Evolutionary conservation across 371 early-diverging fungal genomes (phyloP).

Genomic region (Apophysomyces trapeziformis): DNA sequence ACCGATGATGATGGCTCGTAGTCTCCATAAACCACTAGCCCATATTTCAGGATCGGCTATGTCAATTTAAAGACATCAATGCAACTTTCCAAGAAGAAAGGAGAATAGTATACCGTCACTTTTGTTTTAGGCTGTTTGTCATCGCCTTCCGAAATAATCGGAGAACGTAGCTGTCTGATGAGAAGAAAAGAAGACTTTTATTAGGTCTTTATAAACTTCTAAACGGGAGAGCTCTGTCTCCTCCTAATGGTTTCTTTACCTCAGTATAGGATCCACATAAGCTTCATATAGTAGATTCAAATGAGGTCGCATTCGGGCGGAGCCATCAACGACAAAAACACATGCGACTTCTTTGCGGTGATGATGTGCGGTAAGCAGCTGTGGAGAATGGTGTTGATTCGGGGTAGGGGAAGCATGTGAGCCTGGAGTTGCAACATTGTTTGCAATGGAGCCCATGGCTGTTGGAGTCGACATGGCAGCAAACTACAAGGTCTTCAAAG

Average conservation of each 20-base stretch:
- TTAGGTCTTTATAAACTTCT: background rate
- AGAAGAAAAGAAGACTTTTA: background rate
- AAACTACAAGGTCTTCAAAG: background rate
- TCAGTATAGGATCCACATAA: conserved; percentile 64
- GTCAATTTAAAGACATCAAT: background rate
- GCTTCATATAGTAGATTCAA: conserved; percentile 53
- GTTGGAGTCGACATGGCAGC: conserved; percentile 24
- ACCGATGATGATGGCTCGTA: conserved; percentile 61
- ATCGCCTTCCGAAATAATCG: conserved; percentile 56
- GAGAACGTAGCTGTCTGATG: conserved; percentile 58
- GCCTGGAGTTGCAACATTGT: conserved; percentile 40
- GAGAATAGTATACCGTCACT: conserved; percentile 49
- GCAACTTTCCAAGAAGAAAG: background rate
- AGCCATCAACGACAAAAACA: conserved; percentile 64
- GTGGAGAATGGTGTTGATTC: conserved; percentile 92
- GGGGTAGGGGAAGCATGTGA: conserved; percentile 45
- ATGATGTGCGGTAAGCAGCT: conserved; percentile 36
- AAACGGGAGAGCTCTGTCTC: background rate
- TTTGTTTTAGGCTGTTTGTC: conserved; percentile 59
- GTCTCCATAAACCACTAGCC: conserved; percentile 70
- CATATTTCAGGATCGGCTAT: conserved; percentile 64
- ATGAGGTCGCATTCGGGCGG: conserved; percentile 61
- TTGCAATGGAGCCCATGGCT: conserved; percentile 13
- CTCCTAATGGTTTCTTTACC: conserved; percentile 32
- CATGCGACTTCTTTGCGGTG: conserved; percentile 61